phyloP scores from a whole-genome alignment of 2,329 filamentous ascomycete genomes.

The Colletotrichum orbiculare region DNA sequence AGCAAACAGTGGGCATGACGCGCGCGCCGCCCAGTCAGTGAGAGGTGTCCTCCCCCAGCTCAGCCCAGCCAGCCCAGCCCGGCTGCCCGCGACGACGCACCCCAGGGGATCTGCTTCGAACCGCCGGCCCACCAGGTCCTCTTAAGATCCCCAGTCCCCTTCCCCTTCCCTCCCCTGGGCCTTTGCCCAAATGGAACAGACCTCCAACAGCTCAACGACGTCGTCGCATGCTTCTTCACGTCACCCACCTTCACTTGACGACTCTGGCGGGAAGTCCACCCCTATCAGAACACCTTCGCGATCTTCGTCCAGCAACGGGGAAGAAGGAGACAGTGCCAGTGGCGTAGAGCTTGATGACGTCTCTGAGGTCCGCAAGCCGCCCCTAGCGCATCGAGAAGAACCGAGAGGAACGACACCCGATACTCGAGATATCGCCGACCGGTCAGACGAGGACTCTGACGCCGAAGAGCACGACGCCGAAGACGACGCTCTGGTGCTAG shows the following conservation, averaged over 20 bases:
- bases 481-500: constrained; percentile 27
- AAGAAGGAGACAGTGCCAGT: neutral
- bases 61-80: too few species aligned
- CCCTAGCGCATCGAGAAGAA: constrained; percentile 26
- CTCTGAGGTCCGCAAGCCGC: constrained; percentile 24
- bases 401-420: constrained; percentile 6
- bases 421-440: neutral
- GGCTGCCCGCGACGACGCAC: constrained; percentile 17
- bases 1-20: constrained; percentile 24
- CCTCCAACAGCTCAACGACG: constrained; percentile 25
- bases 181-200: constrained; percentile 30
- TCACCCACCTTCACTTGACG: constrained; percentile 11
- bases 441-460: neutral
- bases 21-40: constrained; percentile 14
- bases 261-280: constrained; percentile 28
- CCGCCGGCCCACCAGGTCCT: constrained; percentile 19
- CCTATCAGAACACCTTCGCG: constrained; percentile 35
- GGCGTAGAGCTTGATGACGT: constrained; percentile 21
- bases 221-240: constrained; percentile 19
- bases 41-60: too few species aligned
- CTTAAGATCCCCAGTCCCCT: neutral
- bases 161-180: constrained; percentile 1
- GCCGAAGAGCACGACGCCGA: constrained; percentile 27
- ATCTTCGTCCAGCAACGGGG: constrained; percentile 29
- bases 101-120: constrained; percentile 20